These are phyloP conservation scores for Byssochlamys sp. DNA, from an alignment of 2,329 filamentous ascomycete species.

Conservation along the genomic window DNA sequence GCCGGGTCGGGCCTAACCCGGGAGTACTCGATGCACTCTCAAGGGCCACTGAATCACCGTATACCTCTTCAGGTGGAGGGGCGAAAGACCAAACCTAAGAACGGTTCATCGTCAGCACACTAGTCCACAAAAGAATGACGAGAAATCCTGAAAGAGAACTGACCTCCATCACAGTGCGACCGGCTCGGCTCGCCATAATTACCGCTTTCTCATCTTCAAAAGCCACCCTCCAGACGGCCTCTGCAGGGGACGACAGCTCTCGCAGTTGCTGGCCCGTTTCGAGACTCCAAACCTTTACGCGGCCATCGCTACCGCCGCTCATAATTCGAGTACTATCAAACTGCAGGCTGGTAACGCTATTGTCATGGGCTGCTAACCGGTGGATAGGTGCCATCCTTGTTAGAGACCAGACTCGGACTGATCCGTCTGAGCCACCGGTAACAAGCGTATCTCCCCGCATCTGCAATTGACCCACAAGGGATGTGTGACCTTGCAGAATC, in stretches of 20 bases:
- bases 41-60: conserved; percentile 16
- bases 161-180: conserved; percentile 95
- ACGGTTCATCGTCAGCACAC: conserved; percentile 16
- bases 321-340: conserved; percentile 95
- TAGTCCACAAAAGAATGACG: not conserved
- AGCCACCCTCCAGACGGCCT: conserved; percentile 93
- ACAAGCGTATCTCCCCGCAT: conserved; percentile 91
- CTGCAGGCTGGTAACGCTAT: conserved; percentile 93
- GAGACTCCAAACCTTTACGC: conserved; percentile 96
- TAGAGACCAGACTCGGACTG: conserved; percentile 90
- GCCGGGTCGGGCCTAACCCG: conserved; percentile 13
- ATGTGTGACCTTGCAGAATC: conserved; percentile 92
- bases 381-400: conserved; percentile 86
- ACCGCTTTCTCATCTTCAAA: conserved; percentile 98
- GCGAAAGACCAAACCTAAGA: conserved; percentile 86
- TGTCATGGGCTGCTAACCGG: conserved; percentile 89
- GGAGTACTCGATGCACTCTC: conserved; percentile 27
- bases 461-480: conserved; percentile 88
- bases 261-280: conserved; percentile 83
- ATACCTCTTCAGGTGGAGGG: conserved; percentile 48
- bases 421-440: conserved; percentile 90
- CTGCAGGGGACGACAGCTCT: conserved; percentile 80
- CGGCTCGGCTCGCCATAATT: conserved; percentile 76
- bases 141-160: conserved; percentile 24
- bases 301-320: conserved; percentile 89